These are phyloP conservation scores for Lactarius akahatsu DNA, from an alignment of 768 basidiomycete genomes.

Conservation along the genomic window DNA sequence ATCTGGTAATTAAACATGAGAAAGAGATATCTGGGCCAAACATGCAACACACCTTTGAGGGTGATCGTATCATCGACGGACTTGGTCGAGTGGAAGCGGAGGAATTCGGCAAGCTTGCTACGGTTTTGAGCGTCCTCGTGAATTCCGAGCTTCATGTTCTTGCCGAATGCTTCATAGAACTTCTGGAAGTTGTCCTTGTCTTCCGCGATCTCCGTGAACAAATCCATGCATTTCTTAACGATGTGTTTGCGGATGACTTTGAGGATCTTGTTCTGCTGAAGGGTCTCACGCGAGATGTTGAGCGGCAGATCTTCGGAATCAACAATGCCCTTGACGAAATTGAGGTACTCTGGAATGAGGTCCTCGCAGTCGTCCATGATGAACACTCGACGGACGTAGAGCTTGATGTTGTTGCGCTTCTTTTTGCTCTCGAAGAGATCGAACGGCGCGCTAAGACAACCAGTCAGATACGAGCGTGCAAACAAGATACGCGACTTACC, in stretches of 20 bases:
- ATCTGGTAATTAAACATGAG: conserved; percentile 48
- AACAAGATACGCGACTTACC: conserved; percentile 46
- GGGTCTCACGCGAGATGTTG: conserved; percentile 99
- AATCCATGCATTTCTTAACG: conserved; percentile 96
- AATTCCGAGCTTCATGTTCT: conserved; percentile 99
- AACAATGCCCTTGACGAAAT: conserved; percentile 99
- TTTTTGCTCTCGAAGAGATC: conserved; percentile 99
- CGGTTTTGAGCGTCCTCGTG: conserved; percentile 99
- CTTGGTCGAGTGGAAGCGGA: conserved; percentile 98
- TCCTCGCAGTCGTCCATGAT: conserved; percentile 99
- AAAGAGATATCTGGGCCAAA: not conserved
- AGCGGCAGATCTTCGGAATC: conserved; percentile 99
- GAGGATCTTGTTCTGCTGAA: conserved; percentile 99
- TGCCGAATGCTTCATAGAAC: conserved; percentile 98
- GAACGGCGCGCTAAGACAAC: conserved; percentile 77
- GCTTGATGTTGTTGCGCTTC: conserved; percentile 99
- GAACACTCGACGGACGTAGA: conserved; percentile 99
- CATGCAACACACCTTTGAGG: conserved; percentile 70
- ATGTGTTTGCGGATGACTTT: conserved; percentile 99
- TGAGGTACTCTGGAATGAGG: conserved; percentile 98
- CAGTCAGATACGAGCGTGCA: conserved; percentile 21
- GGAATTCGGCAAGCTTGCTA: conserved; percentile 98
- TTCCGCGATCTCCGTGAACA: conserved; percentile 95
- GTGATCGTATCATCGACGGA: conserved; percentile 86
- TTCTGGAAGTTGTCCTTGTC: conserved; percentile 98